phyloP scores from a whole-genome alignment of 2,329 filamentous ascomycete species.

The Onygena corvina region DNA sequence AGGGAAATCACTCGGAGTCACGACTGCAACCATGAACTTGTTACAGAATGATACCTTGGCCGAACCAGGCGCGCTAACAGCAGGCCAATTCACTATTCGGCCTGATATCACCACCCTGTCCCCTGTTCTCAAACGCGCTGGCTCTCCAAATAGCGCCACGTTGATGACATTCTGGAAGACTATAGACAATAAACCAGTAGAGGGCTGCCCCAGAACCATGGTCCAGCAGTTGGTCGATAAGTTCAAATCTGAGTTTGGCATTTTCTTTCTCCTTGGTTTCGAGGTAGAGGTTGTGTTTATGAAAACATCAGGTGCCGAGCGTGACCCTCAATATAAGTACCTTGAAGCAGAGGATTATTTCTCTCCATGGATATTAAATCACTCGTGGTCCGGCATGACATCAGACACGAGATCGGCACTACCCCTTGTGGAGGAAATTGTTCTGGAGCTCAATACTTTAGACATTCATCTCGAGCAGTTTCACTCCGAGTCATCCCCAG shows the following conservation, averaged over 20 bases:
- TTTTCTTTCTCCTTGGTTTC: slow-evolving; percentile 59
- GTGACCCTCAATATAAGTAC: neutral
- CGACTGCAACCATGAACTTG: slow-evolving; percentile 52
- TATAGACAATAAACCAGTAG: slow-evolving; percentile 39
- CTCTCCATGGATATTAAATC: slow-evolving; percentile 46
- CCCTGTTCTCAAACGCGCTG: neutral
- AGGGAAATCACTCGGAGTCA: slow-evolving; percentile 46
- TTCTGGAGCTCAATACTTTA: slow-evolving; percentile 46
- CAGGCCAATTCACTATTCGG: slow-evolving; percentile 54
- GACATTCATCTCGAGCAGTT: slow-evolving; percentile 60
- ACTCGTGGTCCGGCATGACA: slow-evolving; percentile 59
- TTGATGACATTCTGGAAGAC: slow-evolving; percentile 56
- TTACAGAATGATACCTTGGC: slow-evolving; percentile 53
- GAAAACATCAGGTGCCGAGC: slow-evolving; percentile 30
- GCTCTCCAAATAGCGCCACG: slow-evolving; percentile 46
- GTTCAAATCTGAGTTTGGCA: slow-evolving; percentile 40
- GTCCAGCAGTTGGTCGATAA: slow-evolving; percentile 45
- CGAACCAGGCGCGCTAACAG: slow-evolving; percentile 42
- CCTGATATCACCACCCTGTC: slow-evolving; percentile 55
- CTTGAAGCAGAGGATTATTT: slow-evolving; percentile 23
- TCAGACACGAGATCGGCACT: slow-evolving; percentile 47
- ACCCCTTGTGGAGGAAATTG: slow-evolving; percentile 54
- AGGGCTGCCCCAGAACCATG: slow-evolving; percentile 54
- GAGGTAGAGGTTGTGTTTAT: slow-evolving; percentile 72
- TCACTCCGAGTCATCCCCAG: slow-evolving; percentile 59